Evolutionary conservation across 139 green algal genomes (phyloP), one percentile per base, ranked within the genome.

Genomic region (Klebsormidium nitens): DNA sequence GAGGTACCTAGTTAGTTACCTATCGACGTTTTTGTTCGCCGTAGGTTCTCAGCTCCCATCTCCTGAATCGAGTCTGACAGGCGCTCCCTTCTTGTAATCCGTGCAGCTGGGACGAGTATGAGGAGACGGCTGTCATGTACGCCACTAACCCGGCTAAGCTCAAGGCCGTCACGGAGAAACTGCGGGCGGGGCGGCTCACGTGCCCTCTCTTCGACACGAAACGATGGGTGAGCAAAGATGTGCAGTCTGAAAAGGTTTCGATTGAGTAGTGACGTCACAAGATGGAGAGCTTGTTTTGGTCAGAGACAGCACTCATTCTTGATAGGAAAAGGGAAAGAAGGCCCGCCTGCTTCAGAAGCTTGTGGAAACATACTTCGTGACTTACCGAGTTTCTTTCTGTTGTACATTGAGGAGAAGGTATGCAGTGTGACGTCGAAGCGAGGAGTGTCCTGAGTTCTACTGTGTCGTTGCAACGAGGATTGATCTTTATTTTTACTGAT

Each of bases 201-300:
- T 90, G 85, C 80, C 82, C 89, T 2, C 84, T 95, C 69, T 95
- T 95, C 66, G 89, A 95, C 78, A 95, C 89, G 3, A 42, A 36
- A 29, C 32, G 66, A 6, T 95, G 88, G 87, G 89, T 95, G 63
- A 72, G 64, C n/a, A 63, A 46, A 14, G 55, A 14, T 11, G 32
- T 8, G 8, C 6, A 71, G 17, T 72, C 5, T n/a, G n/a, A n/a
- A n/a, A n/a, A n/a, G n/a, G n/a, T n/a, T n/a, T n/a, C n/a, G n/a
- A n/a, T n/a, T n/a, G n/a, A n/a, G n/a, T n/a, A n/a, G n/a, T n/a
- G n/a, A n/a, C n/a, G n/a, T n/a, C n/a, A n/a, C n/a, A n/a, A n/a
- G n/a, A n/a, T n/a, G n/a, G n/a, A n/a, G n/a, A n/a, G n/a, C n/a
- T n/a, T n/a, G n/a, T n/a, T n/a, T n/a, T n/a, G n/a, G n/a, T n/a